These are phyloP conservation scores for Populus hybrid DNA, from an alignment of 441 rosid species.

Conservation along the genomic window DNA sequence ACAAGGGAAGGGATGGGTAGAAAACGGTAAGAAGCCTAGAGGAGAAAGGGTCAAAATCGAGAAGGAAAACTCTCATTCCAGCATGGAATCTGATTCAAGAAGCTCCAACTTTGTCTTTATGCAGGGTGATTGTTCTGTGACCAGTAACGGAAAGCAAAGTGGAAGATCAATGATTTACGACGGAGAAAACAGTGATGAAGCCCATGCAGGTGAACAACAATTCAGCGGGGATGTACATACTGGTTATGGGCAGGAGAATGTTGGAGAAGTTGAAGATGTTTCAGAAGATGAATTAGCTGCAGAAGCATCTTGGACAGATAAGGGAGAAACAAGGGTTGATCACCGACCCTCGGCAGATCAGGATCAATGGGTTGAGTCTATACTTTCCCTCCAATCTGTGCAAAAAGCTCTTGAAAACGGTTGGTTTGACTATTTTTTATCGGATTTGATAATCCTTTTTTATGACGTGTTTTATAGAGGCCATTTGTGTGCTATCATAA, in stretches of 20 bases:
- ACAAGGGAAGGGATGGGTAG: constrained; percentile 47
- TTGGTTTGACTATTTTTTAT: constrained; percentile 24
- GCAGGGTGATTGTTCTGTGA: constrained; percentile 54
- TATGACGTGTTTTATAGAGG: background rate
- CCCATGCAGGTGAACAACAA: constrained; percentile 36
- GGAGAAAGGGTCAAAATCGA: constrained; percentile 79
- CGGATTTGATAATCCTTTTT: constrained; percentile 13
- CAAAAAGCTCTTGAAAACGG: constrained; percentile 79
- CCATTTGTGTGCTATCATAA: background rate
- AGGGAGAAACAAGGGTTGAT: constrained; percentile 44
- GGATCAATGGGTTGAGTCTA: constrained; percentile 55
- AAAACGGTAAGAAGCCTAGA: constrained; percentile 65
- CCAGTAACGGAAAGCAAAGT: constrained; percentile 51
- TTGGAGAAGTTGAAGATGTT: constrained; percentile 37
- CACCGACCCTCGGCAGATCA: constrained; percentile 29
- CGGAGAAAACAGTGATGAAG: constrained; percentile 56
- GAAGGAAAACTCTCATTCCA: constrained; percentile 83
- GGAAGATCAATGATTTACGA: constrained; percentile 44
- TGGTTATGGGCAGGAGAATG: constrained; percentile 38
- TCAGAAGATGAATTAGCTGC: constrained; percentile 50
- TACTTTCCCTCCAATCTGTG: constrained; percentile 48
- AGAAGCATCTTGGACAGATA: constrained; percentile 43
- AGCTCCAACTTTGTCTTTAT: constrained; percentile 76
- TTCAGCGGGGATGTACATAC: constrained; percentile 38
- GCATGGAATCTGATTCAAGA: constrained; percentile 83